Percentiles rank a stretch among this genome's conserved stretches.
Conservation (phyloP, 2,329 filamentous ascomycete genomes). For the Ceratocystis papillata region DNA sequence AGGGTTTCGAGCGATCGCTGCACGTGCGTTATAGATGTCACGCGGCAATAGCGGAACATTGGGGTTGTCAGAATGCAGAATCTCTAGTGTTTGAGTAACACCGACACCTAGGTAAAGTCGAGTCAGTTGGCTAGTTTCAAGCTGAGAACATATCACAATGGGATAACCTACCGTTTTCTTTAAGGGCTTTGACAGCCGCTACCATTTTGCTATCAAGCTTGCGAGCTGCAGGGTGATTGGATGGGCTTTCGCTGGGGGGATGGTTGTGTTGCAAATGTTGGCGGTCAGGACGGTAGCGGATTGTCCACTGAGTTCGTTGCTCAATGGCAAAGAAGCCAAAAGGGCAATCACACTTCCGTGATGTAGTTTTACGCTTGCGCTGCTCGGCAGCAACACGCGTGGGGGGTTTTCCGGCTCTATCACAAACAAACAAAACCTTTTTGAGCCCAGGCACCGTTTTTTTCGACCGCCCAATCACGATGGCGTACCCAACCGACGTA, state of each 20-base stretch:
- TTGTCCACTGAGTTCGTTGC: slow-evolving; percentile 55
- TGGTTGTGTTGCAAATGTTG: slow-evolving; percentile 53
- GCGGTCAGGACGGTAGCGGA: slow-evolving; percentile 51
- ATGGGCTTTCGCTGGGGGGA: slow-evolving; percentile 54
- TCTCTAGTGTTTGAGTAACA: slow-evolving; percentile 55
- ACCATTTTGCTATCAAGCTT: slow-evolving; percentile 59
- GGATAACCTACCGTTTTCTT: slow-evolving; percentile 49
- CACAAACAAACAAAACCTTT: slow-evolving; percentile 57
- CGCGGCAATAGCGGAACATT: slow-evolving; percentile 52
- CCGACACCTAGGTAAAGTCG: slow-evolving; percentile 44
- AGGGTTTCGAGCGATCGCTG: slow-evolving; percentile 55
- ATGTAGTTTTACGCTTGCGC: slow-evolving; percentile 55
- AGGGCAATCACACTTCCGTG: slow-evolving; percentile 57
- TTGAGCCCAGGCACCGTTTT: slow-evolving; percentile 57
- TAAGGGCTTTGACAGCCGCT: slow-evolving; percentile 53
- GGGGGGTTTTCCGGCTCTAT: slow-evolving; percentile 53
- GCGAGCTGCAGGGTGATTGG: slow-evolving; percentile 54
- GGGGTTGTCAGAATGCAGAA: slow-evolving; percentile 53
- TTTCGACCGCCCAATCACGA: slow-evolving; percentile 57
- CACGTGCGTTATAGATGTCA: slow-evolving; percentile 57
- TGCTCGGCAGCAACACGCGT: slow-evolving; percentile 52
- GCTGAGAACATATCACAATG: background rate
- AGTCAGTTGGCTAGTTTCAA: slow-evolving; percentile 19
- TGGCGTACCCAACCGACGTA: slow-evolving; percentile 56
- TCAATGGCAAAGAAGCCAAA: slow-evolving; percentile 62